These are phyloP conservation scores for Ustilago hordei DNA, from an alignment of 1,284 basidiomycete species.

Conservation along the genomic window DNA sequence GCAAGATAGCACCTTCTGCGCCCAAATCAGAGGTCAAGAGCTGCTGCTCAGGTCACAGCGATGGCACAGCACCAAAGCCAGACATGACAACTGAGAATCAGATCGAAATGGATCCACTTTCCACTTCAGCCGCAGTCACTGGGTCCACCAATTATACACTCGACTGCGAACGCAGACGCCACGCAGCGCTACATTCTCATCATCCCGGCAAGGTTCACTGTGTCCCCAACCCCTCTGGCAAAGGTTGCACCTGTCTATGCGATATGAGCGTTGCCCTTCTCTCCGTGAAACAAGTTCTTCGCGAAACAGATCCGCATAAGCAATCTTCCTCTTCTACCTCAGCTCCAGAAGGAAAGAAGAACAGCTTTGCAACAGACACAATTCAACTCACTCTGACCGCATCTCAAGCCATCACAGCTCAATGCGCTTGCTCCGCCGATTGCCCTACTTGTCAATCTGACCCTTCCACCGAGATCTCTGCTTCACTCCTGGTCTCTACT, in stretches of 20 bases:
- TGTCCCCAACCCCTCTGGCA: constrained; percentile 66
- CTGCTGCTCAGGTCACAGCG: constrained; percentile 29
- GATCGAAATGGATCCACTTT: constrained; percentile 34
- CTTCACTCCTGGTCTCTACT: constrained; percentile 61
- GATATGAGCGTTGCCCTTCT: constrained; percentile 62
- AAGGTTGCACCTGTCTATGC: constrained; percentile 67
- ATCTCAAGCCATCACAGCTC: constrained; percentile 62
- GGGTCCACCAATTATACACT: constrained; percentile 1
- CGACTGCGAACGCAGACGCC: constrained; percentile 21
- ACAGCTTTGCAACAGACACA: constrained; percentile 35
- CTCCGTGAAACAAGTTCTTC: constrained; percentile 54
- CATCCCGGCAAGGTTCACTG: constrained; percentile 63
- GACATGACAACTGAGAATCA: background rate
- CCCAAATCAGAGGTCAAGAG: constrained; percentile 14
- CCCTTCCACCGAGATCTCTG: constrained; percentile 57
- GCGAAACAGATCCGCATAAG: constrained; percentile 39
- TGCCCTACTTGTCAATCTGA: constrained; percentile 66
- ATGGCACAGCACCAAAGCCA: background rate
- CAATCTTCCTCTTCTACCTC: background rate
- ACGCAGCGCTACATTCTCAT: constrained; percentile 24
- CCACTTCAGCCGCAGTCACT: constrained; percentile 26
- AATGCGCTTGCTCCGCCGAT: constrained; percentile 65
- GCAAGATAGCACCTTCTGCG: background rate
- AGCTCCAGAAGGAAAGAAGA: background rate
- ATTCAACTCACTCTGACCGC: constrained; percentile 65